Base-by-base conservation (phyloP, 176 grass and related monocot species). In the Ensete glaucum region DNA sequence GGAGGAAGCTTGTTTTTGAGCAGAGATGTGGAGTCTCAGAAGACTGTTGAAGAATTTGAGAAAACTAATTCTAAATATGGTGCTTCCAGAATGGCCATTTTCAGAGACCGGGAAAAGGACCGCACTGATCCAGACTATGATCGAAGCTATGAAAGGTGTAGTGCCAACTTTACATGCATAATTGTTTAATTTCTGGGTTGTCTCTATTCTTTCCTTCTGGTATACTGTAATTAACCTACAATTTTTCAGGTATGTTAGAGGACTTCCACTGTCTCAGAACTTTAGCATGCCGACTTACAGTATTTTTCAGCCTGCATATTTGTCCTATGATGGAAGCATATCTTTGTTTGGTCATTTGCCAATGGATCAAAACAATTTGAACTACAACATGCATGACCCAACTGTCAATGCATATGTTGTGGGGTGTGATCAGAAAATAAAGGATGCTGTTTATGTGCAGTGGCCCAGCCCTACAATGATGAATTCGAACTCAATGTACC, bases 121-220 rank as follows among this genome's bases (percentile, higher is more conserved):
- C 82, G 82, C 8, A 73, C 5, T 26, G 82, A 84, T 79, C 82
- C 82, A 51, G 82, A 84, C 73, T 84, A 78, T 84, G 82, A 84
- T 58, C 56, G 82, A n/a, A 84, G 82, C 52, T 84, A 84, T 64
- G 58, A 21, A 63, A 77, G 75, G 75, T 77, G 65, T 48, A 50
- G 9, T 4, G 1, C 8, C 48, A 17, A 67, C 26, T 52, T 53
- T 43, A 43, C 34, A 43, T 43, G 8, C 16, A 54, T 0, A 72
- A 43, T 3, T 43, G 4, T 43, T 43, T 43, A 4, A 43, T 43
- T 43, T 43, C 3, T 43, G 3, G 34, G 34, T 43, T 43, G 34
- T 43, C 34, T 43, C 4, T 43, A 6, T 43, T 4, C 34, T 27
- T 21, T n/a, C 29, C 9, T 1, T 7, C 53, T 26, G 24, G 52